phyloP scores from a whole-genome alignment of 1,139 yeast genomes.

The Yamadazyma atlantica region DNA sequence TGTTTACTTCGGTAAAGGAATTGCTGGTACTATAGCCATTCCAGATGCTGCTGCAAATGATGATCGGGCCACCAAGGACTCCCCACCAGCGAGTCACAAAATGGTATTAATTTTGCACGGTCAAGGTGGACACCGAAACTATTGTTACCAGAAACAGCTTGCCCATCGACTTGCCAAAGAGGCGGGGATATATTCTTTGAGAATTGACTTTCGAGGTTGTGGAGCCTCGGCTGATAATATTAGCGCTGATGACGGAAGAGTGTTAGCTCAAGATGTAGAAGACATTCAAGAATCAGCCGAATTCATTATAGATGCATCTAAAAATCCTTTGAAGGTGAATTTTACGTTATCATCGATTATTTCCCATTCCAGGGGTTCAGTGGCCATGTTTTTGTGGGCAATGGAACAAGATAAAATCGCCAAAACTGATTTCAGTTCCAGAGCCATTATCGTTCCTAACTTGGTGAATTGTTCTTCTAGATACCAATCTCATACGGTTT shows the following conservation, averaged over 20 bases:
- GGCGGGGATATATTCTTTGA: constrained; percentile 59
- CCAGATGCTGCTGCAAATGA: constrained; percentile 35
- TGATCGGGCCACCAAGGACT: constrained; percentile 22
- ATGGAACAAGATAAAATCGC: constrained; percentile 35
- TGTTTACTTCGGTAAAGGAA: constrained; percentile 37
- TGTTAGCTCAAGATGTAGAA: constrained; percentile 59
- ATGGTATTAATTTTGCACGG: constrained; percentile 62
- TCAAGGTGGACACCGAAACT: constrained; percentile 79
- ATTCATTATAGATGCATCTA: constrained; percentile 36
- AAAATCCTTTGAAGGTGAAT: constrained; percentile 35
- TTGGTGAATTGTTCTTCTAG: constrained; percentile 75
- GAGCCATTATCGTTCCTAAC: constrained; percentile 51
- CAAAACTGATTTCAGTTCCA: constrained; percentile 25
- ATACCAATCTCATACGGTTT: constrained; percentile 38
- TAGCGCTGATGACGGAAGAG: constrained; percentile 49
- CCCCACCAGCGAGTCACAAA: constrained; percentile 40
- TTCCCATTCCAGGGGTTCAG: constrained; percentile 79
- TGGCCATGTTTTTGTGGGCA: constrained; percentile 79
- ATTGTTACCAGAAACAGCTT: constrained; percentile 66
- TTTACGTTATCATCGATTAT: constrained; percentile 56
- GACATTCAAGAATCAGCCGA: constrained; percentile 61
- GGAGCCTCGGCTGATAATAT: constrained; percentile 69
- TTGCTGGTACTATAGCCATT: constrained; percentile 38
- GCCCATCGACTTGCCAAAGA: constrained; percentile 61
- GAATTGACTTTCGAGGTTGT: constrained; percentile 86